phyloP scores from a whole-genome alignment of 805 yeast genomes.

The Hanseniaspora singularis region DNA sequence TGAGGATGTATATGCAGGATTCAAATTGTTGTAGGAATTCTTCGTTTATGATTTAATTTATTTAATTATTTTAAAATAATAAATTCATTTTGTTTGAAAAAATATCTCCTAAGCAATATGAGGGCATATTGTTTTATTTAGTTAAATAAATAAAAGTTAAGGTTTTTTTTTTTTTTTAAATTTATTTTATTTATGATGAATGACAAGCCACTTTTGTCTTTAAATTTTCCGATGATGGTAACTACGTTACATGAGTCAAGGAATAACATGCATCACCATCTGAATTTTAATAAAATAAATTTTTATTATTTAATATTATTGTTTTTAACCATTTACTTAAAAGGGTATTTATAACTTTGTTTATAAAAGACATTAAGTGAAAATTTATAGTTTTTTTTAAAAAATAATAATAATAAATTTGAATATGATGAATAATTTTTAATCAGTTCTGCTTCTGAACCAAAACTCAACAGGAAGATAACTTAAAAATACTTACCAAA shows the following conservation, averaged over 20 bases:
- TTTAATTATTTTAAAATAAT: not conserved
- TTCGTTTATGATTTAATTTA: constrained; percentile 51
- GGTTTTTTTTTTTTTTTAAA: not conserved
- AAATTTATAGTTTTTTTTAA: constrained; percentile 7
- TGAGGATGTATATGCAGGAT: constrained; percentile 73
- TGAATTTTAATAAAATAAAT: constrained; percentile 36
- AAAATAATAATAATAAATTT: constrained; percentile 13
- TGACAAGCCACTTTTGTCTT: constrained; percentile 30
- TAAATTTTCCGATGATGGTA: constrained; percentile 32
- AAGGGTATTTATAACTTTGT: no score
- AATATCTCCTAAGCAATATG: constrained; percentile 11
- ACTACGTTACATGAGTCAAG: constrained; percentile 49
- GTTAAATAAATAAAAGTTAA: not conserved
- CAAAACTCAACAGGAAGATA: constrained; percentile 54
- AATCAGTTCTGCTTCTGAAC: constrained; percentile 98
- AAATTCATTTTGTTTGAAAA: not conserved
- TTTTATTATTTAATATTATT: constrained; percentile 1
- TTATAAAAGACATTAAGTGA: no score
- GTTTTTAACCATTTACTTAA: not conserved
- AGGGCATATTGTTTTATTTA: constrained; percentile 4
- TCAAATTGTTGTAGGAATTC: constrained; percentile 54
- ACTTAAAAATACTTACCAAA: constrained; percentile 26
- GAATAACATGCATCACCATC: constrained; percentile 98
- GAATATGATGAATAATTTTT: constrained; percentile 49
- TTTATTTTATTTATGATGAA: constrained; percentile 30